Percentiles rank a stretch among this genome's conserved stretches.
These are phyloP conservation scores for Tilletia indica DNA, from an alignment of 1,284 basidiomycete genomes.

Conservation along the genomic window DNA sequence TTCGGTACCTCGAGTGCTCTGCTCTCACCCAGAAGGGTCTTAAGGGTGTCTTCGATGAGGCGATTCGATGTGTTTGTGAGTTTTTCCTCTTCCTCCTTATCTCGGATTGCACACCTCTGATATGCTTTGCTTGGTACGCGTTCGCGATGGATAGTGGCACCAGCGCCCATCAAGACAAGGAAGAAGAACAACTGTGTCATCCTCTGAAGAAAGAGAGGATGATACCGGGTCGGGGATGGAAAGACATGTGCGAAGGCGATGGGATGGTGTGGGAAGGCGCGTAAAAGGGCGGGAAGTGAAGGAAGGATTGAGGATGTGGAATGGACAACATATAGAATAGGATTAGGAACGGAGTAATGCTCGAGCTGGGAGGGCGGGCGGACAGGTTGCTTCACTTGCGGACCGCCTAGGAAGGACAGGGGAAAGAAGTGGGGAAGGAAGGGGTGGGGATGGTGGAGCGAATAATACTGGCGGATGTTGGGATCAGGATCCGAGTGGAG, in stretches of 20 bases:
- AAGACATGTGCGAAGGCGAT: background rate
- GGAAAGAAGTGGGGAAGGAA: too few species aligned
- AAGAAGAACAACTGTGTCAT: conserved; percentile 54
- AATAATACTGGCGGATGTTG: too few species aligned
- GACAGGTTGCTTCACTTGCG: too few species aligned
- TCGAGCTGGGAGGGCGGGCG: too few species aligned
- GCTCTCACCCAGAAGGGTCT: conserved; percentile 89
- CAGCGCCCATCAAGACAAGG: conserved; percentile 46
- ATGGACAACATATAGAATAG: too few species aligned
- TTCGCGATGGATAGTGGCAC: conserved; percentile 22
- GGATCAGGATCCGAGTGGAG: too few species aligned
- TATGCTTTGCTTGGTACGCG: background rate
- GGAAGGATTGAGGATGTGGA: background rate
- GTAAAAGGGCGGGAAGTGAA: background rate
- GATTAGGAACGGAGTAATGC: too few species aligned
- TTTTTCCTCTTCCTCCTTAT: background rate
- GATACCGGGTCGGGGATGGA: background rate
- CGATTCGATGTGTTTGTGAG: conserved; percentile 47
- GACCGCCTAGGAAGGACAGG: too few species aligned
- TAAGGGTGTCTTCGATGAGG: conserved; percentile 55
- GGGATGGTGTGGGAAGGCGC: background rate
- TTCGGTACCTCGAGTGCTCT: conserved; percentile 91
- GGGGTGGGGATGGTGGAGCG: too few species aligned
- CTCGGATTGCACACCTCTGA: background rate
- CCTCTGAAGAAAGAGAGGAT: conserved; percentile 29